Evolutionary conservation across 164 flowering plant genomes (phyloP).

Genomic region (Vitis vinifera): ASM3070453v1 NC_081812.1:11171501-11172000

Average conservation of each 20-base stretch:
- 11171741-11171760: background rate
- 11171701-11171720: background rate
- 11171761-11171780: background rate
- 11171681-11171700: background rate
- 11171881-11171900: no score
- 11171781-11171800: background rate
- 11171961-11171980: no score
- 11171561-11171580: background rate
- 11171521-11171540: background rate
- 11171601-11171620: background rate
- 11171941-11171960: no score
- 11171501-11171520: background rate
- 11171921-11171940: no score
- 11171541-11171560: background rate
- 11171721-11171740: background rate
- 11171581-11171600: background rate
- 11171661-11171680: background rate
- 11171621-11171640: background rate
- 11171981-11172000: no score
- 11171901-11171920: no score
- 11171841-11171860: background rate
- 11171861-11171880: background rate
- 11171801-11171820: background rate
- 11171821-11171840: background rate
- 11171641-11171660: background rate